These are phyloP conservation scores for Dactylellina drechsleri DNA, from an alignment of 2,329 filamentous ascomycete genomes.

Conservation along the genomic window DNA sequence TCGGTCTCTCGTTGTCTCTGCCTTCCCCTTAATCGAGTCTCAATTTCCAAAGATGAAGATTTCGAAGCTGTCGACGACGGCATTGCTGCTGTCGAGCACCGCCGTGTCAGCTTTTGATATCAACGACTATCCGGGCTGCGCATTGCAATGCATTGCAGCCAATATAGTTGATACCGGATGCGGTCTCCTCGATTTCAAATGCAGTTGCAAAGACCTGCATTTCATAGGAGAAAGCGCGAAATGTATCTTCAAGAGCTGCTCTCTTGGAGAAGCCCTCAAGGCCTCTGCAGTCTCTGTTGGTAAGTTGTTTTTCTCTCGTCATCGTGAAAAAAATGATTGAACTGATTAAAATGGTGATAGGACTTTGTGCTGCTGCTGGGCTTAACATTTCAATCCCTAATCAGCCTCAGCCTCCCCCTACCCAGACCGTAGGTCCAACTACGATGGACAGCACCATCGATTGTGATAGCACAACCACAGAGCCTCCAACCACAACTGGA, in stretches of 20 bases:
- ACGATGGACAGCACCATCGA: conserved; percentile 48
- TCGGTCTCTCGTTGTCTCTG: conserved; percentile 55
- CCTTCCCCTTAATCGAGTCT: conserved; percentile 32
- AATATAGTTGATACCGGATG: conserved; percentile 52
- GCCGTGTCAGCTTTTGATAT: conserved; percentile 47
- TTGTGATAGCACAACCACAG: conserved; percentile 51
- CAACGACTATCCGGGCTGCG: conserved; percentile 49
- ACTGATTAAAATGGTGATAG: conserved; percentile 23
- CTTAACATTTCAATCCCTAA: conserved; percentile 38
- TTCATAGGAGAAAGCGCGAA: conserved; percentile 47
- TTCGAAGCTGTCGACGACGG: conserved; percentile 43
- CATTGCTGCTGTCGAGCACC: conserved; percentile 43
- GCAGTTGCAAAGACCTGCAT: conserved; percentile 53
- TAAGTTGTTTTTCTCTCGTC: conserved; percentile 12
- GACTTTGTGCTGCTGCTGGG: conserved; percentile 40
- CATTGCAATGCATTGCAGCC: conserved; percentile 52
- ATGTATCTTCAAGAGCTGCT: conserved; percentile 54
- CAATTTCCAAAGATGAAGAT: conserved; percentile 45
- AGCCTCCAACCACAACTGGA: conserved; percentile 28
- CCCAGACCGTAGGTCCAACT: conserved; percentile 38
- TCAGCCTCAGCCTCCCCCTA: conserved; percentile 25
- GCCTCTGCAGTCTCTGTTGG: conserved; percentile 43
- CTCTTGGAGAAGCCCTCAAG: conserved; percentile 36
- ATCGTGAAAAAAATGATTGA: not conserved
- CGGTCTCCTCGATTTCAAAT: conserved; percentile 53